Evolutionary conservation across 768 basidiomycete species (phyloP), one percentile per base, ranked within the genome.

Genomic region (Kwoniella pini): DNA sequence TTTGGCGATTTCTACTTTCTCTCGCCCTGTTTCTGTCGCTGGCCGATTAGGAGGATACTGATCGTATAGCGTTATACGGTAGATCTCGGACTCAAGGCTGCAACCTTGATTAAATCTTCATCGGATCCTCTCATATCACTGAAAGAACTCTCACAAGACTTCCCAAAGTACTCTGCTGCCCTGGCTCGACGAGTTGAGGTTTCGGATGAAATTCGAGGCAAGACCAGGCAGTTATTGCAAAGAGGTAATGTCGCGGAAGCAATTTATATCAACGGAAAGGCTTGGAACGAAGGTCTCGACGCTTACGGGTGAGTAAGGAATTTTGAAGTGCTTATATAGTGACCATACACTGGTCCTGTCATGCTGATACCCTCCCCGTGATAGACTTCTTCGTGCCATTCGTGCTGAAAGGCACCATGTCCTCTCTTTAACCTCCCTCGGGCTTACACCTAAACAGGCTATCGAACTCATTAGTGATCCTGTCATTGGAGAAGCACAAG

Each of bases 211-310:
- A 74, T 92, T 5, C 71, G 81, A 21, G 72, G 70, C 7, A 91
- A 91, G 64, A 82, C 15, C 80, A 33, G 15, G 22, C 84, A 59
- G 80, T 78, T 42, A 86, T 87, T 0, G 64, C 81, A 36, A 86
- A 82, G 73, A 77, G 70, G 69, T 12, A 57, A 54, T 36, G 63
- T 48, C 0, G 57, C 49, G 4, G 42, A 65, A 17, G 62, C 83
- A 61, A 81, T 87, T 38, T 96, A 90, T 89, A 75, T 95, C 24
- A 97, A 97, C 63, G 96, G 95, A 0, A 81, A 83, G 4, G 67
- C 76, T 13, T 68, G 95, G 9, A 74, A 84, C 33, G 83, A 83
- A 33, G 89, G 93, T 40, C 77, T 90, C 56, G 85, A 87, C 55
- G 84, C 88, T 0, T 88, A 91, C 57, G 84, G 83, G 84, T 85